A percentile compares a stretch with the other conserved stretches of the same genome.
phyloP scores from a whole-genome alignment of 805 yeast genomes.

The Myxozyma neglecta region DNA sequence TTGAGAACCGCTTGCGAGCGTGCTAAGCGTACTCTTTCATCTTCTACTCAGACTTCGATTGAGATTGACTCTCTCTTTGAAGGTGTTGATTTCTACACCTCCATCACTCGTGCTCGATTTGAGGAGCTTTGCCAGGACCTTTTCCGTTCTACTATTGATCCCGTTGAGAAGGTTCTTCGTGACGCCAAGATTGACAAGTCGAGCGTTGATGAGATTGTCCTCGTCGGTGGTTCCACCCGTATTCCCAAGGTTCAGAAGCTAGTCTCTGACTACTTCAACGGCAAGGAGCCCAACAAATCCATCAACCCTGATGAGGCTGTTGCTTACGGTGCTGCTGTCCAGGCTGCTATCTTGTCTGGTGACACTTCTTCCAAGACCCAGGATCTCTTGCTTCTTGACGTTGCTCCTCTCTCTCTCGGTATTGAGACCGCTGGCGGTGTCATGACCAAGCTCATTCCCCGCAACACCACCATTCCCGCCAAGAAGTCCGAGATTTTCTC shows the following conservation, averaged over 20 bases:
- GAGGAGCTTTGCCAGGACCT: constrained; percentile 93
- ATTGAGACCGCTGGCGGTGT: constrained; percentile 99
- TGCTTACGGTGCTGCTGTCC: constrained; percentile 99
- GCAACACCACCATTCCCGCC: constrained; percentile 97
- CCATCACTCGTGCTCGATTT: constrained; percentile 95
- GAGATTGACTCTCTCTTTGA: constrained; percentile 94
- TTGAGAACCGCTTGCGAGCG: constrained; percentile 98
- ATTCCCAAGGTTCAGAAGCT: constrained; percentile 95
- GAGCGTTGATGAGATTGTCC: constrained; percentile 84
- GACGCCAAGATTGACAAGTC: constrained; percentile 91
- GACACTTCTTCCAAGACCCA: constrained; percentile 95
- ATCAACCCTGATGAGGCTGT: constrained; percentile 99
- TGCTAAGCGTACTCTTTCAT: constrained; percentile 97
- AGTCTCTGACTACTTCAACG: constrained; percentile 94
- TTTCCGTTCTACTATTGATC: constrained; percentile 91
- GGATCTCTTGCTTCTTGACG: constrained; percentile 91
- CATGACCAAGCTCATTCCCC: constrained; percentile 96
- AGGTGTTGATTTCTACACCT: constrained; percentile 95
- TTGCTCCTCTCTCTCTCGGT: constrained; percentile 96
- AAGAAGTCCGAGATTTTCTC: constrained; percentile 96
- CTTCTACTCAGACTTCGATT: constrained; percentile 90
- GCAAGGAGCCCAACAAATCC: constrained; percentile 94
- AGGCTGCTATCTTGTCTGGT: constrained; percentile 95
- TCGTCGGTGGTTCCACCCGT: constrained; percentile 98
- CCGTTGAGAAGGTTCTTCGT: constrained; percentile 91